A percentile compares a stretch with the other conserved stretches of the same genome.
phyloP scores from a whole-genome alignment of 1,139 yeast genomes.

The Geotrichum macrosporum region DNA sequence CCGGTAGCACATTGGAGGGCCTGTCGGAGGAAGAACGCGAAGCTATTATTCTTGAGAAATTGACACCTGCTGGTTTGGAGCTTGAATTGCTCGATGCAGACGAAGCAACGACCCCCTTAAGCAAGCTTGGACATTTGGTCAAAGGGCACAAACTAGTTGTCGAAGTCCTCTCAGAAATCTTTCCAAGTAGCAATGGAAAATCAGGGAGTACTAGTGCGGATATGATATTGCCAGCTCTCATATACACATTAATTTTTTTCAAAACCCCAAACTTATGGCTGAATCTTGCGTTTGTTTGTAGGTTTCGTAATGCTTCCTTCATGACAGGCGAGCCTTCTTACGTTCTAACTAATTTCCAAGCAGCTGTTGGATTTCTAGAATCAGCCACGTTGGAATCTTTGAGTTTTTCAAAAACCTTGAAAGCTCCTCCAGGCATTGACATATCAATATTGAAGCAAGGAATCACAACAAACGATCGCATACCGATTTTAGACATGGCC shows the following conservation, averaged over 20 bases:
- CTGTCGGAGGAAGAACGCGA: constrained; percentile 15
- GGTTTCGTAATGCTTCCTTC: constrained; percentile 50
- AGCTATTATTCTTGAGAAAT: constrained; percentile 3
- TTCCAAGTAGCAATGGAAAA: constrained; percentile 15
- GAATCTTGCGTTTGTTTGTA: constrained; percentile 50
- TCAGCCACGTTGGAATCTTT: constrained; percentile 45
- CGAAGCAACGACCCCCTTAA: constrained; percentile 38
- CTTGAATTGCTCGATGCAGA: constrained; percentile 28
- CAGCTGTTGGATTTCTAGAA: constrained; percentile 54
- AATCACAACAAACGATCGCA: constrained; percentile 10
- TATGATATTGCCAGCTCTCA: constrained; percentile 52
- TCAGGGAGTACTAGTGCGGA: constrained; percentile 42
- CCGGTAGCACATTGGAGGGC: constrained; percentile 18
- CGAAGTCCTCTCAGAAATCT: constrained; percentile 32
- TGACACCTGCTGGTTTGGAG: constrained; percentile 29
- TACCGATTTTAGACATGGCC: constrained; percentile 9
- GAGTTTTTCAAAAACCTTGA: constrained; percentile 24
- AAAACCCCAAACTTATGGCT: constrained; percentile 46
- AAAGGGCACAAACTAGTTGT: constrained; percentile 42
- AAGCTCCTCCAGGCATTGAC: constrained; percentile 2
- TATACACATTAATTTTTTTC: constrained; percentile 46
- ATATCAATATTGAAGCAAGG: constrained; percentile 1
- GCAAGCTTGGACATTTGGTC: constrained; percentile 41
- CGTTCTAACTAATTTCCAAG: constrained; percentile 61
- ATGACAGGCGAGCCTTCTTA: constrained; percentile 50